Evolutionary conservation across 192 early-diverging fungal species (phyloP).

Genomic region (Radiomyces spectabilis): DNA sequence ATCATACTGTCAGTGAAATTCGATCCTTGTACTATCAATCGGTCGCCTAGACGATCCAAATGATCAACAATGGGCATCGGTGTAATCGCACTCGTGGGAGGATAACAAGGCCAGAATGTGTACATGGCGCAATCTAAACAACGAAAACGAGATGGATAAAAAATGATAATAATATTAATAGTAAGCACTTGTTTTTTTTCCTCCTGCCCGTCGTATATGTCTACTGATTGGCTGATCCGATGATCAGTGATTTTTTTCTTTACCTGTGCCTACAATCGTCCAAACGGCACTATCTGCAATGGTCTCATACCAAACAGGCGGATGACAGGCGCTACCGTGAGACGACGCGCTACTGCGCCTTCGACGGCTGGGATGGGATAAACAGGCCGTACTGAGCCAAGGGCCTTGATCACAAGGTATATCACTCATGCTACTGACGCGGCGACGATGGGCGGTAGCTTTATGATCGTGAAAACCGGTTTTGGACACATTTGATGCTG

Average conservation of each 20-base stretch:
- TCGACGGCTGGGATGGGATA: slow-evolving; percentile 15
- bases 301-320: slow-evolving; percentile 55
- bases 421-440: background rate
- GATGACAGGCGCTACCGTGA: background rate
- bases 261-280: slow-evolving; percentile 76
- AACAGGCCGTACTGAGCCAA: background rate
- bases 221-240: too few relatives aligned
- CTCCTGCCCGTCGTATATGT: too few relatives aligned
- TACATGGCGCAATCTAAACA: slow-evolving; percentile 5
- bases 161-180: background rate
- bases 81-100: slow-evolving; percentile 8
- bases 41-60: background rate
- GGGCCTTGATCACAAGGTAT: background rate
- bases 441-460: too few relatives aligned
- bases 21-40: slow-evolving; percentile 31
- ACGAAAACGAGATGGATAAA: background rate
- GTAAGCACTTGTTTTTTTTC: background rate
- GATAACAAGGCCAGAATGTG: slow-evolving; percentile 5
- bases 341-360: slow-evolving; percentile 34
- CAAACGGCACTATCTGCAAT: slow-evolving; percentile 77
- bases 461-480: background rate
- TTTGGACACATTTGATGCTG: background rate
- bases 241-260: too few relatives aligned
- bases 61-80: slow-evolving; percentile 29
- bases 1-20: slow-evolving; percentile 57